These are phyloP conservation scores for Coemansia sp. DNA, from an alignment of 192 early-diverging fungal species.

Conservation along the genomic window DNA sequence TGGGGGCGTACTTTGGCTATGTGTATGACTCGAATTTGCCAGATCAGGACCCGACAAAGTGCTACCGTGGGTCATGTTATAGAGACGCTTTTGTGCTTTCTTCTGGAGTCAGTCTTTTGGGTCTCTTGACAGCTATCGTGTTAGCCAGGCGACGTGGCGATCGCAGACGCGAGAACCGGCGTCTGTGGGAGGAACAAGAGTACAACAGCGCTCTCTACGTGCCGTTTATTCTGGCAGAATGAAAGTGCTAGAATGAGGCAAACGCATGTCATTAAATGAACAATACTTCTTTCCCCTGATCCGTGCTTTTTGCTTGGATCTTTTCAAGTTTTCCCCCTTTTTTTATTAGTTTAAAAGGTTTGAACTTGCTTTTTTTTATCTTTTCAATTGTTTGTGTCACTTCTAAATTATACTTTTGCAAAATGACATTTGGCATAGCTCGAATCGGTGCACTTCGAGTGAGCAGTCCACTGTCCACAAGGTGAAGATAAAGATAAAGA, in stretches of 20 bases:
- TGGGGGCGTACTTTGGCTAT: conserved; percentile 62
- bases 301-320: not conserved
- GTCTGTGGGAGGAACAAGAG: conserved; percentile 51
- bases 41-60: conserved; percentile 49
- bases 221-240: conserved; percentile 50
- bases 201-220: conserved; percentile 40
- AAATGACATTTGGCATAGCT: too few relatives aligned
- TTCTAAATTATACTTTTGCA: not conserved
- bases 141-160: conserved; percentile 29
- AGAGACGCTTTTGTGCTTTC: conserved; percentile 45
- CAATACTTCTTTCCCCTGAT: not conserved
- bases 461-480: too few relatives aligned
- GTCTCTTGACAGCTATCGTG: conserved; percentile 22
- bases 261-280: too few relatives aligned
- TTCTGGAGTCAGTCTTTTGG: conserved; percentile 12
- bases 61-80: conserved; percentile 42
- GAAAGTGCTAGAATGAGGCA: not conserved
- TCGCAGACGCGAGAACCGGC: conserved; percentile 42
- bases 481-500: too few relatives aligned
- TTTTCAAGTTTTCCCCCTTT: not conserved
- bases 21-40: conserved; percentile 58
- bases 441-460: too few relatives aligned
- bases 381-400: not conserved
- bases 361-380: conserved; percentile 2
- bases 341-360: not conserved